Evolutionary conservation across 345 rosid species (phyloP), one percentile per base, ranked within the genome.

Genomic region (Populus nigra): DNA sequence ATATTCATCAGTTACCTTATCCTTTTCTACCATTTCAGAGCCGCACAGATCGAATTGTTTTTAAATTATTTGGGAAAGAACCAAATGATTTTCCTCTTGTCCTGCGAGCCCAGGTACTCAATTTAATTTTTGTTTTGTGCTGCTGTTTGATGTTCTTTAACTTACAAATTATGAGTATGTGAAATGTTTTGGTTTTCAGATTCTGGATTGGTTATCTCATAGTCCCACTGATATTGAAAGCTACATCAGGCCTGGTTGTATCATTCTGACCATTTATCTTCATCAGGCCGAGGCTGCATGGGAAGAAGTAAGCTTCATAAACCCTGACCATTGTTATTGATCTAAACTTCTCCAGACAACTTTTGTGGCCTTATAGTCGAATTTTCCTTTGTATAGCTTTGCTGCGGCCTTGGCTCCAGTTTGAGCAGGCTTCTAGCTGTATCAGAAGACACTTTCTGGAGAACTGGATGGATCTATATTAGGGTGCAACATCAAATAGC

Each of bases 161-260:
- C 45, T 80, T 7, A n/a, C 69, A 82, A 76, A 70, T 63, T 50
- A 55, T 80, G 23, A 61, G 68, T 74, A 75, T 72, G 35, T 73
- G 38, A 75, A 68, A 39, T 77, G 2, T 80, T 83, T 82, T 69
- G 69, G 70, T 77, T 72, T 90, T 45, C 97, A 96, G 99, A 89
- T 96, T 83, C 89, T 96, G 75, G 91, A 91, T 62, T 96, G 98
- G 99, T 80, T 96, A 69, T 85, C 97, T 74, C 95, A 92, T 80
- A 96, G 97, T 87, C 99, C 98, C 31, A 88, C 97, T 74, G 99
- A 96, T 80, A 96, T 96, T 72, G 99, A 93, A 94, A 92, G 99
- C 90, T 91, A 96, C 88, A 96, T 96, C 76, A 89, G 97, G 77
- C 99, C 99, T 74, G 99, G 99, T 62, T 96, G 99, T 81, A 84